Evolutionary conservation across 2,329 filamentous ascomycete genomes (phyloP).

Genomic region (Talaromyces amestolkiae): DNA sequence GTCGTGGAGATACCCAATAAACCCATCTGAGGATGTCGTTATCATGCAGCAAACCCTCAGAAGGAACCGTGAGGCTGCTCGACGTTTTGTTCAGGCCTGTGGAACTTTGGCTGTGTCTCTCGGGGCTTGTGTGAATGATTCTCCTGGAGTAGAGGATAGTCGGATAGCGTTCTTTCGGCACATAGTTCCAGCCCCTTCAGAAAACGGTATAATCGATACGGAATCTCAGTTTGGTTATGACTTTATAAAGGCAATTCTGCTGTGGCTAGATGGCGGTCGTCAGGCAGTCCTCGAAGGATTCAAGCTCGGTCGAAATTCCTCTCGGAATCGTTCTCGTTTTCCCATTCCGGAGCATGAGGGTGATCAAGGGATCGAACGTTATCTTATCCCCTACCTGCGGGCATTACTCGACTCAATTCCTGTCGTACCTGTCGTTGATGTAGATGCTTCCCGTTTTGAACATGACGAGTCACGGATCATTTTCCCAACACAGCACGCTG

Average conservation of each 20-base stretch:
- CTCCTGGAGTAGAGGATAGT: constrained; percentile 36
- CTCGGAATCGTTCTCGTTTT: constrained; percentile 45
- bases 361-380: constrained; percentile 54
- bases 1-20: constrained; percentile 59
- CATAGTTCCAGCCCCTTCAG: constrained; percentile 48
- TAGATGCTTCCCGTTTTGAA: constrained; percentile 59
- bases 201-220: constrained; percentile 39
- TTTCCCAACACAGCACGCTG: constrained; percentile 54
- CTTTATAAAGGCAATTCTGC: constrained; percentile 61
- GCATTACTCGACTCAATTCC: constrained; percentile 50
- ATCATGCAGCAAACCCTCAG: constrained; percentile 56
- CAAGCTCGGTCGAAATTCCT: constrained; percentile 44
- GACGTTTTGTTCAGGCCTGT: constrained; percentile 62
- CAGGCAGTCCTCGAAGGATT: constrained; percentile 57
- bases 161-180: constrained; percentile 46
- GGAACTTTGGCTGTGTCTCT: constrained; percentile 57
- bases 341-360: constrained; percentile 53
- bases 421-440: constrained; percentile 54
- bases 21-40: constrained; percentile 54
- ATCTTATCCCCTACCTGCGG: constrained; percentile 60
- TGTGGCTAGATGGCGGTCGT: constrained; percentile 62
- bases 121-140: constrained; percentile 51
- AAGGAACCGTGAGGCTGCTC: constrained; percentile 54
- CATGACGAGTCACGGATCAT: constrained; percentile 53
- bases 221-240: constrained; percentile 61